Conservation (phyloP, 2,329 filamentous ascomycete genomes). For the Sclerotinia trifoliorum region DNA sequence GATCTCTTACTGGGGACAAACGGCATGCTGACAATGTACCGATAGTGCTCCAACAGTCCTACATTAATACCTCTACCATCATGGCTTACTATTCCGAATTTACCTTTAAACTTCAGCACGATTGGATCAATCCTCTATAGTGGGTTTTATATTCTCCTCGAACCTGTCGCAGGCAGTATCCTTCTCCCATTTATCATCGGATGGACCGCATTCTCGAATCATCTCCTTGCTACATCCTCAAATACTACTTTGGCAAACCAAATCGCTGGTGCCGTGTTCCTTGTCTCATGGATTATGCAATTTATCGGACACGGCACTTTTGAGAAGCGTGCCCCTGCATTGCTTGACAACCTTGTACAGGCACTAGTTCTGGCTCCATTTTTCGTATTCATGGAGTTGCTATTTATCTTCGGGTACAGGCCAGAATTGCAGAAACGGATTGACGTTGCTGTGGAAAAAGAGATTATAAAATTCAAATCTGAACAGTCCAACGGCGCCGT, state of each 20-base stretch:
- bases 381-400: conserved; percentile 93
- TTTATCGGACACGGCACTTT: conserved; percentile 90
- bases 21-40: conserved; percentile 28
- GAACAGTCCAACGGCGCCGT: conserved; percentile 47
- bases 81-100: conserved; percentile 66
- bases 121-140: conserved; percentile 67
- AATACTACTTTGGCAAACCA: conserved; percentile 51
- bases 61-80: conserved; percentile 62
- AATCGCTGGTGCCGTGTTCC: conserved; percentile 63
- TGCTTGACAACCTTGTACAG: conserved; percentile 89
- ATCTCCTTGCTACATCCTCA: conserved; percentile 53
- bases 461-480: conserved; percentile 72
- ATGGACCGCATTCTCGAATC: conserved; percentile 71
- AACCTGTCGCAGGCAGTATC: conserved; percentile 83
- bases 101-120: conserved; percentile 64
- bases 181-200: conserved; percentile 74
- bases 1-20: neutral
- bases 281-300: conserved; percentile 80
- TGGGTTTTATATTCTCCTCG: conserved; percentile 82
- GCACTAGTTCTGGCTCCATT: conserved; percentile 90
- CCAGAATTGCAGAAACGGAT: conserved; percentile 81
- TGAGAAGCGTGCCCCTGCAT: conserved; percentile 81
- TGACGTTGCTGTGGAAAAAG: conserved; percentile 69
- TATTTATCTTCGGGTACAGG: conserved; percentile 89
- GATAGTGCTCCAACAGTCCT: conserved; percentile 60